Evolutionary conservation across 2,329 filamentous ascomycete genomes (phyloP), one percentile per base, ranked within the genome.

Genomic region (Aschersonia sp.): DNA sequence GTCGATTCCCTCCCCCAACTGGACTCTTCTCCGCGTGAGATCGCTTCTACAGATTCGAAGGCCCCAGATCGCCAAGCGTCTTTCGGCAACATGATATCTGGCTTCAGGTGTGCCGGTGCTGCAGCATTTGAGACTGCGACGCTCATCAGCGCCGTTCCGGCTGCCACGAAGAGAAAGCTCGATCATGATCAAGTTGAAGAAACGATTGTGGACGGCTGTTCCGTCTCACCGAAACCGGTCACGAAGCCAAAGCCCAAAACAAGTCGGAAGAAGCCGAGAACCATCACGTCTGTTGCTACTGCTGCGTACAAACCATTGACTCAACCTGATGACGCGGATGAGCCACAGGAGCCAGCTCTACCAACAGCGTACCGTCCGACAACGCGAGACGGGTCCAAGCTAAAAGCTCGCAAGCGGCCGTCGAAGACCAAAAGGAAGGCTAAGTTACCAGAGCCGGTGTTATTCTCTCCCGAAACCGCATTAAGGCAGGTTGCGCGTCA

Each of bases 211-310:
- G 37, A 11, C n/a, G 12, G 41, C 30, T 6, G 35, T 40, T 12
- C 30, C 29, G 2, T 41, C n/a, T 12, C 32, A 6, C 51, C 58
- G 42, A 60, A 56, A 14, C 62, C 64, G 1, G 64, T 64, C 0
- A 52, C 56, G 1, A 77, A 76, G 57, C 59, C 64, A 29, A 83
- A 78, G 53, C 59, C 64, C 22, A 83, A 78, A 53, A 67, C 69
- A 5, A 65, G 72, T 4, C 80, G 77, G 61, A 87, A 84, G 63
- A 89, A 83, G 60, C 65, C 80, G 0, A 79, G 78, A 41, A 94
- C 87, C 0, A 81, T 94, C 48, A 94, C 87, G 0, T 84, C 79
- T 41, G 66, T 85, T 45, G 84, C 86, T 9, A 90, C 81, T 1
- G 81, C 84, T 10, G 77, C 79, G 5, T 92, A 89, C 57, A 57